Conservation (phyloP, 371 early-diverging fungal species). For the Mortierella polycephala region DNA sequence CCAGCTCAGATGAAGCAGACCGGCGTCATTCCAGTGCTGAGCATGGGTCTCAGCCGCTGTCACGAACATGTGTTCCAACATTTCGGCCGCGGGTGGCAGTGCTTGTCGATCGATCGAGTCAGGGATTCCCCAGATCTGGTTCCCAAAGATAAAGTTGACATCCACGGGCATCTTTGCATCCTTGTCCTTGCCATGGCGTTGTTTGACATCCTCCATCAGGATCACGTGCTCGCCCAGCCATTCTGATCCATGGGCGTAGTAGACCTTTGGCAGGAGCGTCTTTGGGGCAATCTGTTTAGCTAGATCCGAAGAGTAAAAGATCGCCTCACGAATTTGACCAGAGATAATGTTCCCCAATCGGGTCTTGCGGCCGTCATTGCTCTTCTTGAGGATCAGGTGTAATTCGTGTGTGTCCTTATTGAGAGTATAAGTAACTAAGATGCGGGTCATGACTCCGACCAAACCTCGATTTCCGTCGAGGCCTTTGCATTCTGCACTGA, state of each 20-base stretch:
- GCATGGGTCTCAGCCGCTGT: slow-evolving; percentile 35
- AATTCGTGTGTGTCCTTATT: slow-evolving; percentile 18
- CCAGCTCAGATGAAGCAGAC: slow-evolving; percentile 18
- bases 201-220: slow-evolving; percentile 41
- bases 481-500: slow-evolving; percentile 22
- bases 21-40: slow-evolving; percentile 38
- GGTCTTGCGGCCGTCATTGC: slow-evolving; percentile 4
- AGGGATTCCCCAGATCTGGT: slow-evolving; percentile 39
- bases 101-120: slow-evolving; percentile 11
- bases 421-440: slow-evolving; percentile 17
- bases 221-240: slow-evolving; percentile 36
- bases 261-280: slow-evolving; percentile 25
- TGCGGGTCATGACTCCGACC: slow-evolving; percentile 33
- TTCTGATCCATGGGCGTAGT: slow-evolving; percentile 23
- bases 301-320: slow-evolving; percentile 30
- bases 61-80: slow-evolving; percentile 34
- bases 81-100: slow-evolving; percentile 9
- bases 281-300: slow-evolving; percentile 24
- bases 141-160: slow-evolving; percentile 43
- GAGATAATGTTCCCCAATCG: slow-evolving; percentile 32
- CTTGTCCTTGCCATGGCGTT: slow-evolving; percentile 9
- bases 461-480: slow-evolving; percentile 37
- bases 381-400: slow-evolving; percentile 37
- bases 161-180: slow-evolving; percentile 12
- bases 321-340: slow-evolving; percentile 28